Evolutionary conservation across 139 green algal genomes (phyloP).

Genomic region (Desmodesmus armatus): DNA sequence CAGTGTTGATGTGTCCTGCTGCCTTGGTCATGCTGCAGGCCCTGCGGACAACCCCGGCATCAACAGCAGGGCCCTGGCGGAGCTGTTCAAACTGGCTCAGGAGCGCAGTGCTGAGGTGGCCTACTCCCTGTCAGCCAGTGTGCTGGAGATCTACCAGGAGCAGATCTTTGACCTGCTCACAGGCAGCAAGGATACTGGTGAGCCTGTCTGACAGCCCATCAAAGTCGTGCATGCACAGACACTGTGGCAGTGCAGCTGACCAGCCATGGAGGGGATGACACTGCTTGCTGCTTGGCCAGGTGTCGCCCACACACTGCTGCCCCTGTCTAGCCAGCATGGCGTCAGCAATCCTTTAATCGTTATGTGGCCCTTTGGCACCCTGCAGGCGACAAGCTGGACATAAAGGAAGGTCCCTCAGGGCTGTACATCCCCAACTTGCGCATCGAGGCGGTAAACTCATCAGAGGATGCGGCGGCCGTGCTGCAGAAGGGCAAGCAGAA

Average conservation of each 20-base stretch:
- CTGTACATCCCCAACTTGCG: slow-evolving; percentile 65
- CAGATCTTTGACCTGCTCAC: slow-evolving; percentile 72
- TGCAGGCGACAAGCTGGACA: slow-evolving; percentile 70
- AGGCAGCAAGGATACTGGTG: slow-evolving; percentile 50
- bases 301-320: too few relatives aligned
- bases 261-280: too few relatives aligned
- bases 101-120: slow-evolving; percentile 57
- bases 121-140: slow-evolving; percentile 67
- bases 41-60: slow-evolving; percentile 72
- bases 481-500: slow-evolving; percentile 65
- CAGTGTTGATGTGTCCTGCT: too few relatives aligned
- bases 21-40: too few relatives aligned
- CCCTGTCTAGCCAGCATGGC: too few relatives aligned
- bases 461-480: slow-evolving; percentile 56
- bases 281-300: too few relatives aligned
- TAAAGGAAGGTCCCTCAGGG: slow-evolving; percentile 64
- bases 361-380: too few relatives aligned
- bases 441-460: slow-evolving; percentile 52
- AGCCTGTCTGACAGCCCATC: too few relatives aligned
- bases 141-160: slow-evolving; percentile 89
- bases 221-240: too few relatives aligned
- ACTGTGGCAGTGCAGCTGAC: too few relatives aligned
- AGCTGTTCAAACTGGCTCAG: slow-evolving; percentile 78
- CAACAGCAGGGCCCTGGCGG: slow-evolving; percentile 83
- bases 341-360: too few relatives aligned